A percentile compares a stretch with the other conserved stretches of the same genome.
These are phyloP conservation scores for Colletotrichum sidae DNA, from an alignment of 2,329 filamentous ascomycete species.

Conservation along the genomic window DNA sequence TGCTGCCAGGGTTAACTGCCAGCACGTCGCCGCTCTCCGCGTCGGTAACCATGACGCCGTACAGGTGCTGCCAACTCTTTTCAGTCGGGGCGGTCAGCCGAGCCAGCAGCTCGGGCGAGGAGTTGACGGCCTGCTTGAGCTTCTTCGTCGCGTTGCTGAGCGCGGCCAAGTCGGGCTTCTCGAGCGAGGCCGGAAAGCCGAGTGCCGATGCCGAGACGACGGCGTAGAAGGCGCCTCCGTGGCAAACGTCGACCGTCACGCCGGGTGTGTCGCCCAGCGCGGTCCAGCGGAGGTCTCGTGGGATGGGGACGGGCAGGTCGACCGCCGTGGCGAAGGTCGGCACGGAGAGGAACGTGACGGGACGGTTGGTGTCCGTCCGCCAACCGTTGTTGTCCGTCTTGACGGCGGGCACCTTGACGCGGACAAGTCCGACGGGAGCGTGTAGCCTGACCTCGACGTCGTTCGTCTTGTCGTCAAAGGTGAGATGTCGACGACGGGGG, in stretches of 20 bases:
- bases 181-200: slow-evolving; percentile 49
- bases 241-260: slow-evolving; percentile 51
- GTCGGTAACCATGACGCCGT: slow-evolving; percentile 52
- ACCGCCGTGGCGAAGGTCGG: slow-evolving; percentile 53
- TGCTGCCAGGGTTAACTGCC: slow-evolving; percentile 27
- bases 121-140: slow-evolving; percentile 44
- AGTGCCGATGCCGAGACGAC: slow-evolving; percentile 50
- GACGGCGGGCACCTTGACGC: slow-evolving; percentile 51
- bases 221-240: slow-evolving; percentile 58
- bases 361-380: slow-evolving; percentile 49
- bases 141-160: slow-evolving; percentile 47
- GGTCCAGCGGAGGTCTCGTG: slow-evolving; percentile 49
- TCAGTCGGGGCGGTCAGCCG: slow-evolving; percentile 42
- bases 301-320: slow-evolving; percentile 45
- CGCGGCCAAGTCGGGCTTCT: slow-evolving; percentile 43
- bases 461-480: slow-evolving; percentile 41
- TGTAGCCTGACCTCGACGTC: slow-evolving; percentile 52
- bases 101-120: slow-evolving; percentile 39
- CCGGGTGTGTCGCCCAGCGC: slow-evolving; percentile 44
- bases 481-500: slow-evolving; percentile 47
- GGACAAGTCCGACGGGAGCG: slow-evolving; percentile 56
- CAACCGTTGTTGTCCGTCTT: slow-evolving; percentile 39
- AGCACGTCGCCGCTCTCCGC: slow-evolving; percentile 40
- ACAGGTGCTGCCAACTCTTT: slow-evolving; percentile 49
- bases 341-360: slow-evolving; percentile 54